Conservation (phyloP, 805 yeast genomes). For the Scheffersomyces lignosus region DNA sequence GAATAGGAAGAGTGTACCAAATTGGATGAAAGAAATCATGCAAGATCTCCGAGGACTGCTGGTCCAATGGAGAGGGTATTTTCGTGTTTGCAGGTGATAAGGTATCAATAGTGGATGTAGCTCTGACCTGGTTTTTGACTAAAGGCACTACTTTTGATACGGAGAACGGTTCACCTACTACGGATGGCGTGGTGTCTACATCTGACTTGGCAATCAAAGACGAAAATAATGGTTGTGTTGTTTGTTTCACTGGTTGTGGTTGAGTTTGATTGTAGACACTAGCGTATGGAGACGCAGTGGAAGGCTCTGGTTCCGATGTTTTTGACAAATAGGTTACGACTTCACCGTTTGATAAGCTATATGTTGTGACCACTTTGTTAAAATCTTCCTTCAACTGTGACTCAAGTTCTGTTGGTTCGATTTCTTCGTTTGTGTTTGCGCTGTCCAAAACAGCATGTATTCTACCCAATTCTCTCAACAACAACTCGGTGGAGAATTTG, state of each 20-base stretch:
- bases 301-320: conserved; percentile 29
- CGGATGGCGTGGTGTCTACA: conserved; percentile 71
- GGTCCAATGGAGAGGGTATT: conserved; percentile 33
- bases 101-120: conserved; percentile 26
- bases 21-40: conserved; percentile 44
- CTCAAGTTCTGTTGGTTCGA: conserved; percentile 34
- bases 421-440: conserved; percentile 14
- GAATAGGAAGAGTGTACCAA: conserved; percentile 44
- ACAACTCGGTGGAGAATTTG: conserved; percentile 59
- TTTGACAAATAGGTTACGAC: conserved; percentile 42
- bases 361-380: conserved; percentile 54
- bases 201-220: conserved; percentile 68
- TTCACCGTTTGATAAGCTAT: conserved; percentile 58
- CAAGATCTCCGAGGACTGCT: conserved; percentile 34
- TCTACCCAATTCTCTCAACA: conserved; percentile 60
- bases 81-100: conserved; percentile 31
- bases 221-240: conserved; percentile 77
- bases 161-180: conserved; percentile 65
- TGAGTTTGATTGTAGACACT: conserved; percentile 20
- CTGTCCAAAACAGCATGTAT: conserved; percentile 26
- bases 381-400: conserved; percentile 56
- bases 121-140: conserved; percentile 17
- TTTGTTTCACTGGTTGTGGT: conserved; percentile 44
- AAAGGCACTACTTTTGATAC: conserved; percentile 67
- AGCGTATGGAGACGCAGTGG: conserved; percentile 14